Evolutionary conservation across 768 basidiomycete species (phyloP).

Genomic region (Calocybe cyanea): DNA sequence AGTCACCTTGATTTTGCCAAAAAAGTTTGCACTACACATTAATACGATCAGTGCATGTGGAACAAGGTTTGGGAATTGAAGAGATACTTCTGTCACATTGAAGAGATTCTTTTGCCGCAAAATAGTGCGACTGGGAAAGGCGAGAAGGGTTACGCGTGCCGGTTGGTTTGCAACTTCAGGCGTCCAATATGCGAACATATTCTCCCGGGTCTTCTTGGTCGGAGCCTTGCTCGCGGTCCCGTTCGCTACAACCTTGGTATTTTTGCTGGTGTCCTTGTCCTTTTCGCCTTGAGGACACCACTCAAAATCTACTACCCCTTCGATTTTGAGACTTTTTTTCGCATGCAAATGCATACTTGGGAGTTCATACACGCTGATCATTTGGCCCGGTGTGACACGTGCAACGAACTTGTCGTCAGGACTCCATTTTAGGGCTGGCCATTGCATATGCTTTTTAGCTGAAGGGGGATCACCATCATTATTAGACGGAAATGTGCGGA

Average conservation of each 20-base stretch:
- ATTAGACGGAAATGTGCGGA: constrained; percentile 82
- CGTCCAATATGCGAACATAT: constrained; percentile 96
- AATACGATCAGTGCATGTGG: constrained; percentile 4
- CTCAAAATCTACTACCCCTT: constrained; percentile 96
- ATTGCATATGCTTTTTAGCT: constrained; percentile 80
- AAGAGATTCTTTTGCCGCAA: constrained; percentile 95
- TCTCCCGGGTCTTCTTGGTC: constrained; percentile 71
- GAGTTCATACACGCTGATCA: constrained; percentile 95
- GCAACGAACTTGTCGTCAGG: constrained; percentile 94
- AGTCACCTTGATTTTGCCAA: constrained; percentile 99
- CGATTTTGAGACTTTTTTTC: constrained; percentile 96
- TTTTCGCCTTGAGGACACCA: constrained; percentile 95
- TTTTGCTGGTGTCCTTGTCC: constrained; percentile 66
- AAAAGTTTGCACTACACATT: constrained; percentile 83
- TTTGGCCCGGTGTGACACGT: constrained; percentile 81
- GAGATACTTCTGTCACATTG: constrained; percentile 90
- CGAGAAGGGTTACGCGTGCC: constrained; percentile 90
- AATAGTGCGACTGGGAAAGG: constrained; percentile 79
- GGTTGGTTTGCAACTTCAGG: constrained; percentile 97
- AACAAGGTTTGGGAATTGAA: constrained; percentile 2
- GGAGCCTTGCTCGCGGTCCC: constrained; percentile 36
- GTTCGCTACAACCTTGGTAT: constrained; percentile 30
- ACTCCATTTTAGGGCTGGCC: constrained; percentile 98
- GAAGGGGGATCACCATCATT: constrained; percentile 54
- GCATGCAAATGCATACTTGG: constrained; percentile 92